Evolutionary conservation across 1,284 basidiomycete species (phyloP).

Genomic region (Rhizoctonia solani): DNA sequence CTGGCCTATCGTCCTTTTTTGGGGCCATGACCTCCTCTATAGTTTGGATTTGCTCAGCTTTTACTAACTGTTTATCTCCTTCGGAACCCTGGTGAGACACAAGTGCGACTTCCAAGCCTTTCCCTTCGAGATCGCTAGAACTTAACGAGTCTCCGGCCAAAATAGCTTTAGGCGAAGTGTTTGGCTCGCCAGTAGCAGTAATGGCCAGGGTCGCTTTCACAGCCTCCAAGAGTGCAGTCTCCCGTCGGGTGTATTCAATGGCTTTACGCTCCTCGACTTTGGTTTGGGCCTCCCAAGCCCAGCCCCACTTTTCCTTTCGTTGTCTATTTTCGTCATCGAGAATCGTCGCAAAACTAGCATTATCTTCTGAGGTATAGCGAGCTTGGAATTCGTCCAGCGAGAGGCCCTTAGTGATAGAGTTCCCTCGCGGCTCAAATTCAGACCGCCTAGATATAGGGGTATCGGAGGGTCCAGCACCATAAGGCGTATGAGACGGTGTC

Average conservation of each 20-base stretch:
- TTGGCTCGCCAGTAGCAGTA: slow-evolving; percentile 10
- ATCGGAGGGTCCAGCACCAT: slow-evolving; percentile 61
- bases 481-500: slow-evolving; percentile 63
- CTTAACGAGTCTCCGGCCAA: not conserved
- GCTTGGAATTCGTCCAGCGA: slow-evolving; percentile 86
- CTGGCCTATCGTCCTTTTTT: slow-evolving; percentile 67
- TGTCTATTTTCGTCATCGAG: slow-evolving; percentile 83
- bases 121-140: not conserved
- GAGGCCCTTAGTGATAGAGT: slow-evolving; percentile 63
- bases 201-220: slow-evolving; percentile 25
- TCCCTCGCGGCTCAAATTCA: slow-evolving; percentile 50
- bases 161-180: not conserved
- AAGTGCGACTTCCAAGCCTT: slow-evolving; percentile 5
- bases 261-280: slow-evolving; percentile 68
- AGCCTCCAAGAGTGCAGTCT: slow-evolving; percentile 68
- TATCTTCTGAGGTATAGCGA: slow-evolving; percentile 91
- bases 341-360: slow-evolving; percentile 90
- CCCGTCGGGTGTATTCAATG: slow-evolving; percentile 65
- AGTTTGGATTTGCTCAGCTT: slow-evolving; percentile 38
- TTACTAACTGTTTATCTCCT: slow-evolving; percentile 45
- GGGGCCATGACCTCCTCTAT: slow-evolving; percentile 71
- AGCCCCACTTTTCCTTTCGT: slow-evolving; percentile 76
- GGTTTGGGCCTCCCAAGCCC: slow-evolving; percentile 91
- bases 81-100: slow-evolving; percentile 48
- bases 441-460: slow-evolving; percentile 58